phyloP scores from a whole-genome alignment of 768 basidiomycete species.

The Mycena floridula region DNA sequence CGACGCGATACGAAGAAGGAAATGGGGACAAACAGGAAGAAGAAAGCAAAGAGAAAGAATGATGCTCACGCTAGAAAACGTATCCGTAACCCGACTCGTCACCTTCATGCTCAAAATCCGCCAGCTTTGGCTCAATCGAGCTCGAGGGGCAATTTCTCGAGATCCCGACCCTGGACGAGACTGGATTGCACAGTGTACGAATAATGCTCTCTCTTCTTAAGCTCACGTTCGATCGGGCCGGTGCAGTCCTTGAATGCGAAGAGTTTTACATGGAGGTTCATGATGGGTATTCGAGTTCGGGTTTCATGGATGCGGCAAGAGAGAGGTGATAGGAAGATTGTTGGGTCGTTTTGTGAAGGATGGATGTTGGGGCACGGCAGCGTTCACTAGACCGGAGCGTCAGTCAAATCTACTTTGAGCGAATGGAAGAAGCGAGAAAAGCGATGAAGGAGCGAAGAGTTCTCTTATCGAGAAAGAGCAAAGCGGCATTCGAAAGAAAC shows the following conservation, averaged over 20 bases:
- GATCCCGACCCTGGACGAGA: constrained; percentile 85
- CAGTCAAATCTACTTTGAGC: too few species aligned
- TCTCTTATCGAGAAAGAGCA: too few species aligned
- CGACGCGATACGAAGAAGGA: too few species aligned
- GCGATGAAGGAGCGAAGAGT: too few species aligned
- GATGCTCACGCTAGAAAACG: too few species aligned
- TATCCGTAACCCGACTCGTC: too few species aligned
- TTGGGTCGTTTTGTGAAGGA: constrained; percentile 78
- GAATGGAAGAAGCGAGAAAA: too few species aligned
- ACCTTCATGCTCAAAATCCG: too few species aligned
- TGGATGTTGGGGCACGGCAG: constrained; percentile 69
- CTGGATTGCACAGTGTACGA: constrained; percentile 87
- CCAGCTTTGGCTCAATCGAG: constrained; percentile 86
- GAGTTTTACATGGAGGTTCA: constrained; percentile 56
- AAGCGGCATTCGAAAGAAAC: constrained; percentile 7
- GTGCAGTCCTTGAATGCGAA: constrained; percentile 66
- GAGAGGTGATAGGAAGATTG: constrained; percentile 69
- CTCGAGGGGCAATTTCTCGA: constrained; percentile 83
- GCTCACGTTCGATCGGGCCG: constrained; percentile 78
- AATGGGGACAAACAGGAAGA: too few species aligned
- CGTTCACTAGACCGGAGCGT: too few species aligned
- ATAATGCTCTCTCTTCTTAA: constrained; percentile 83
- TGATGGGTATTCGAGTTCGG: constrained; percentile 68
- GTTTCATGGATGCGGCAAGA: constrained; percentile 68
- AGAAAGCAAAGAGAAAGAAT: too few species aligned